Evolutionary conservation across 2,329 filamentous ascomycete genomes (phyloP), one percentile per base, ranked within the genome.

Genomic region (Monilinia laxa): DNA sequence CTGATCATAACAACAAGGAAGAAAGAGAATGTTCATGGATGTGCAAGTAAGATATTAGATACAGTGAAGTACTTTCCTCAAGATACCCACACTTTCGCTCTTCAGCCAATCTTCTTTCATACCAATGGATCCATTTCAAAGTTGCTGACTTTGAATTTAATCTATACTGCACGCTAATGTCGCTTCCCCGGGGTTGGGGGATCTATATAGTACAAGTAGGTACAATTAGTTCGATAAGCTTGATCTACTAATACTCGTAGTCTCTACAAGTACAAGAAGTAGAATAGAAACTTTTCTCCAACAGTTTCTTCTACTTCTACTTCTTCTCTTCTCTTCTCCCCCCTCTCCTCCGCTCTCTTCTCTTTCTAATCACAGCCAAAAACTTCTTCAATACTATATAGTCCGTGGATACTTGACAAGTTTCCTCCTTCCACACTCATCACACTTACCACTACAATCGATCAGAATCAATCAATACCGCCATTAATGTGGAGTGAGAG

Each of bases 401-500:
- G 1, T 53, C 12, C 10, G 6, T 25, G 14, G 20, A 45, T 23
- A 20, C 56, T 23, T 42, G 23, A 56, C 18, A 35, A 18, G 51
- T 35, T 3, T 47, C 45, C 20, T 20, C 4, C 23, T 35, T 23
- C 28, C 11, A 18, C 18, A 18, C 51, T 16, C 31, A 2, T 40
- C 57, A 60, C 25, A 38, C 35, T 40, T 47, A 53, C 25, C n/a
- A 25, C n/a, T 40, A n/a, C 45, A 53, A 62, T 28, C 38, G 14
- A 40, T 12, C 23, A 42, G 23, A 28, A 40, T 25, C 18, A 40
- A 18, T 23, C 62, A 56, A 45, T 47, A 59, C 42, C 55, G 54
- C 63, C 63, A 65, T 65, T 65, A 53, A 65, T 65, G 63, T 51
- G 57, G 45, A n/a, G 28, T 52, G 47, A 18, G 51, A 16, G 31